Percentiles rank a stretch among this genome's conserved stretches.
phyloP scores from a whole-genome alignment of 495 filamentous ascomycete genomes.

The Corynascus novoguineensis region DNA sequence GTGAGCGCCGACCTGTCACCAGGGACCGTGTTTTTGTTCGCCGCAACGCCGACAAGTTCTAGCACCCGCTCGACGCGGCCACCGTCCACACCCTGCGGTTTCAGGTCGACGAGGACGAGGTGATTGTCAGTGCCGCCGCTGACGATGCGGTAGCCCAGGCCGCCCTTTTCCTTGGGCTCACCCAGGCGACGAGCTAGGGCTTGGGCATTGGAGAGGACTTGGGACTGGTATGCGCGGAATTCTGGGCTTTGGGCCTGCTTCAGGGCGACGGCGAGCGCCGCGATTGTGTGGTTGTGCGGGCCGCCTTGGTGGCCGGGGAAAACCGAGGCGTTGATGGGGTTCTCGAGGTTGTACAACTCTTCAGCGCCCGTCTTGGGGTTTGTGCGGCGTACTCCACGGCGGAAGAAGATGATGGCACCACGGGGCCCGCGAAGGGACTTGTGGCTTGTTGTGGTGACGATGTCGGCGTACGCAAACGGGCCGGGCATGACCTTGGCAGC shows the following conservation, averaged over 20 bases:
- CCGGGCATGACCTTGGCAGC: conserved; percentile 84
- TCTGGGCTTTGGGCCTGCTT: conserved; percentile 87
- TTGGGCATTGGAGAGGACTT: conserved; percentile 81
- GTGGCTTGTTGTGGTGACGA: conserved; percentile 98
- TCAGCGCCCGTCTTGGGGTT: conserved; percentile 79
- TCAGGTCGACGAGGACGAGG: conserved; percentile 89
- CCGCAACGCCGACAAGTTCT: conserved; percentile 89
- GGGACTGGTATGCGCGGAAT: conserved; percentile 82
- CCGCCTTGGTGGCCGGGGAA: conserved; percentile 99
- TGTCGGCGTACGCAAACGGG: conserved; percentile 84
- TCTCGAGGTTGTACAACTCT: conserved; percentile 85
- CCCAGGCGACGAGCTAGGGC: conserved; percentile 74
- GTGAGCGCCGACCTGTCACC: conserved; percentile 90
- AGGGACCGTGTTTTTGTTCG: conserved; percentile 98
- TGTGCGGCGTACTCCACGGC: conserved; percentile 77
- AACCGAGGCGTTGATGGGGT: conserved; percentile 90
- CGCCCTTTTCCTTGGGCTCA: conserved; percentile 63
- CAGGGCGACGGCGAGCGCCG: conserved; percentile 85
- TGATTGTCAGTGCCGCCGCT: conserved; percentile 96
- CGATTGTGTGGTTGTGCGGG: conserved; percentile 98
- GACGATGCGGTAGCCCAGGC: conserved; percentile 84
- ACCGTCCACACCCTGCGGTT: conserved; percentile 83
- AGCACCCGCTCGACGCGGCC: conserved; percentile 91
- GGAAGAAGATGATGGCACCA: conserved; percentile 97
- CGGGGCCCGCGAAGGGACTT: conserved; percentile 93